Base-by-base conservation (phyloP, 306 rosid genomes). In the Fragaria vesca region DNA sequence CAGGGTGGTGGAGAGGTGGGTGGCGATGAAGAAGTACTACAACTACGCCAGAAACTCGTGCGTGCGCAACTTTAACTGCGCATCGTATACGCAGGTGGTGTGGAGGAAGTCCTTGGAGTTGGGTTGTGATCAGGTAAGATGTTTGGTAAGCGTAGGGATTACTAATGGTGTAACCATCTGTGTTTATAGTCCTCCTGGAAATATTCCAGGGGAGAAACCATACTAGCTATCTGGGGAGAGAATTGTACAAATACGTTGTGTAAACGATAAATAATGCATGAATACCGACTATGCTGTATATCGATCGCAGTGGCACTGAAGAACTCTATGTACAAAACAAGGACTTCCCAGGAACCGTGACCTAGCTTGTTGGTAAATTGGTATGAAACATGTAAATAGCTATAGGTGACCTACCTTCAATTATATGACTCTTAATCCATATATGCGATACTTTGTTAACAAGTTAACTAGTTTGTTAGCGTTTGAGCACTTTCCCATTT, bases 51-150 rank as follows among this genome's bases (percentile, higher is more conserved):
- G 68, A 45, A 92, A 92, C 82, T 40, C 89, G 15, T 92, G 97
- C 74, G 54, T 36, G 66, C 17, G 46, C 24, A 79, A 77, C 1
- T 87, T 80, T 43, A 73, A 2, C 51, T 92, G 97, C 17, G 90
- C 91, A 0, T 84, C 83, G 18, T 92, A 92, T 21, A 90, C 94
- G 8, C 97, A 90, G 68, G 93, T 92, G 17, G 97, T 90, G 66
- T 92, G 97, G 95, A 86, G 73, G 81, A 88, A 90, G 0, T 77
- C 97, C 0, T 11, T 15, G 75, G 76, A 84, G 54, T 16, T 92
- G 65, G 97, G 95, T 0, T 92, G 97, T 34, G 83, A 88, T 34
- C 87, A 87, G 20, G 89, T 87, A 0, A n/a, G 73, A 1, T 92
- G 93, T 30, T 30, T 30, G 32, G 32, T 30, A 30, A 30, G 32